Conservation (phyloP, 805 yeast species). For the Metschnikowia colocasiae region DNA sequence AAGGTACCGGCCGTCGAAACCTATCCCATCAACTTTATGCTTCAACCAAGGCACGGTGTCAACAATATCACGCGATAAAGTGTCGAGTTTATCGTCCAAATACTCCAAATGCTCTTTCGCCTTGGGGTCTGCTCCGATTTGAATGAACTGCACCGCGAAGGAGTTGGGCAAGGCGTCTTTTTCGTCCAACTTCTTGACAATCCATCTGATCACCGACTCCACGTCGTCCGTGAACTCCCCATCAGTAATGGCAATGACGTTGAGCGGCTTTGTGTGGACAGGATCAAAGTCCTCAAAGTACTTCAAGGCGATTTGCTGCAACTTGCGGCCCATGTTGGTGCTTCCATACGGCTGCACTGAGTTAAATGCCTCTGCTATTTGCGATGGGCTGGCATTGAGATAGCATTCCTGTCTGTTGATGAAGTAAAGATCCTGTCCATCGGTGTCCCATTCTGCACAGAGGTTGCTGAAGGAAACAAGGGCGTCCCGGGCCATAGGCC, state of each 20-base stretch:
- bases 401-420: constrained; percentile 9
- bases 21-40: constrained; percentile 9
- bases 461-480: constrained; percentile 12
- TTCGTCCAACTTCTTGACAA: constrained; percentile 12
- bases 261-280: constrained; percentile 12
- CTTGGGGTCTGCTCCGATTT: constrained; percentile 15
- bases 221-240: constrained; percentile 17
- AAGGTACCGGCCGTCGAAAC: constrained; percentile 15
- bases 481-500: constrained; percentile 15
- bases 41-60: constrained; percentile 17
- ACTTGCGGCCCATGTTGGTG: constrained; percentile 17
- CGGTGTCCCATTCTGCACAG: constrained; percentile 17
- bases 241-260: constrained; percentile 17
- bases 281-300: constrained; percentile 14
- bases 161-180: constrained; percentile 12
- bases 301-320: constrained; percentile 9
- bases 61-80: constrained; percentile 13
- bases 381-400: constrained; percentile 10
- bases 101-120: constrained; percentile 10
- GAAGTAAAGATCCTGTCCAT: constrained; percentile 18
- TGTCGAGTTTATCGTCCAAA: constrained; percentile 12
- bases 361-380: constrained; percentile 12
- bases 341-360: constrained; percentile 11
- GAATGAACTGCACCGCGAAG: constrained; percentile 17
- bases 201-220: constrained; percentile 14